A percentile compares a stretch with the other conserved stretches of the same genome.
These are phyloP conservation scores for Asterophora parasitica DNA, from an alignment of 768 basidiomycete genomes.

Conservation along the genomic window DNA sequence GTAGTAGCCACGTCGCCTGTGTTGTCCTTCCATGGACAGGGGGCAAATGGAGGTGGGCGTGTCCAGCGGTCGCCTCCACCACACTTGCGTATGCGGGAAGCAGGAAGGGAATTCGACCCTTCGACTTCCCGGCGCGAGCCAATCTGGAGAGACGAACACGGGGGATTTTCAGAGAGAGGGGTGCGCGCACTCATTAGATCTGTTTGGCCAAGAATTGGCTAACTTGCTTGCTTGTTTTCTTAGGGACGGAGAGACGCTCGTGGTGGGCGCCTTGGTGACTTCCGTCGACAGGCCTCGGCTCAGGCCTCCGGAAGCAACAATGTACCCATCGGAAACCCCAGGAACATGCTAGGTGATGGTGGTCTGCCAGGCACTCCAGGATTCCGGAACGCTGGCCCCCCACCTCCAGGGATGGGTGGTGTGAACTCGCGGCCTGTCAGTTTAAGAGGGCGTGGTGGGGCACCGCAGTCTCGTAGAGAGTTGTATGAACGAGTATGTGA, in stretches of 20 bases:
- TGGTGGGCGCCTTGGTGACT: constrained; percentile 19
- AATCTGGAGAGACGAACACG: constrained; percentile 12
- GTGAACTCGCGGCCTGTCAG: constrained; percentile 4
- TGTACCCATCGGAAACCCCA: constrained; percentile 32
- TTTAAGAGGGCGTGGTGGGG: constrained; percentile 17
- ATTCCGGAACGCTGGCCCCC: constrained; percentile 4
- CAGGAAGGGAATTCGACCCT: constrained; percentile 3
- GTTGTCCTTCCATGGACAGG: constrained; percentile 4
- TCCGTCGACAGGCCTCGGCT: constrained; percentile 13
- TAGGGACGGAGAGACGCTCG: constrained; percentile 23
- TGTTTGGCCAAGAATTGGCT: background rate
- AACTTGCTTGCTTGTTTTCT: background rate
- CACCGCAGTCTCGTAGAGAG: constrained; percentile 21
- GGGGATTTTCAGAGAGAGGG: constrained; percentile 9
- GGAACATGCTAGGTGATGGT: constrained; percentile 11
- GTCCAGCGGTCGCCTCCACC: constrained; percentile 20
- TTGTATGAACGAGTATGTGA: constrained; percentile 23
- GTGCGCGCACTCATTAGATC: background rate
- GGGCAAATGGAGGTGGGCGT: background rate
- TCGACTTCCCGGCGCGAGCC: background rate
- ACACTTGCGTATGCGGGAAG: constrained; percentile 8
- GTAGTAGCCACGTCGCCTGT: constrained; percentile 10
- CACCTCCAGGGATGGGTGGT: constrained; percentile 8
- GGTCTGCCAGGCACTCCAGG: constrained; percentile 6
- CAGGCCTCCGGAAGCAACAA: constrained; percentile 32